Conservation (phyloP, 306 rosid species). For the Cucurbita argyrosperma region DNA sequence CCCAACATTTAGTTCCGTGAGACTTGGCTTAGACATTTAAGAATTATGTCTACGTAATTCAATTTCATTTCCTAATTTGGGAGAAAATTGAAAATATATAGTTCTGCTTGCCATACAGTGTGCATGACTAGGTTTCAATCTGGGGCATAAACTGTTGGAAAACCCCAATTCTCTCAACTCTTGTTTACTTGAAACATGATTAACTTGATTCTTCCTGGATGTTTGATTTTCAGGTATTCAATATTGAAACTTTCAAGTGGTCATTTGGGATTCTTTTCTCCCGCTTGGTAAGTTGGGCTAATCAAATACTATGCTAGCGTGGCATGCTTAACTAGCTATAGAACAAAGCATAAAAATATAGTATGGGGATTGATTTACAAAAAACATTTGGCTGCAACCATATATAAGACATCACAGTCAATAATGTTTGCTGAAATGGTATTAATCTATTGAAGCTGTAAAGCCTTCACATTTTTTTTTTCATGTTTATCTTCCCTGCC, state of each 20-base stretch:
- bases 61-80: neutral
- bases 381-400: neutral
- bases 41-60: neutral
- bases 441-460: neutral
- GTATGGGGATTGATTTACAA: neutral
- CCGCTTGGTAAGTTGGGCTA: constrained; percentile 62
- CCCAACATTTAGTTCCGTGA: neutral
- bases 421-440: neutral
- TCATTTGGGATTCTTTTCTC: constrained; percentile 96
- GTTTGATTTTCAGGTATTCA: constrained; percentile 59
- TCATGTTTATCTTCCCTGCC: neutral
- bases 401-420: neutral
- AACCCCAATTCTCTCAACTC: neutral
- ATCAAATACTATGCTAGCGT: neutral
- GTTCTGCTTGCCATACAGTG: neutral
- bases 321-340: neutral
- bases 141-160: neutral
- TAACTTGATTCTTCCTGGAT: constrained; percentile 2
- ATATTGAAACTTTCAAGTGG: constrained; percentile 86
- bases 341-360: neutral
- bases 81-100: neutral
- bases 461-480: neutral
- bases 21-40: neutral
- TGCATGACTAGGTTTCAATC: neutral
- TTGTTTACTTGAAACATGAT: neutral